Percentiles rank a stretch among this genome's conserved stretches.
Conservation (phyloP, 2,329 filamentous ascomycete genomes). For the Penicillium sp. region DNA sequence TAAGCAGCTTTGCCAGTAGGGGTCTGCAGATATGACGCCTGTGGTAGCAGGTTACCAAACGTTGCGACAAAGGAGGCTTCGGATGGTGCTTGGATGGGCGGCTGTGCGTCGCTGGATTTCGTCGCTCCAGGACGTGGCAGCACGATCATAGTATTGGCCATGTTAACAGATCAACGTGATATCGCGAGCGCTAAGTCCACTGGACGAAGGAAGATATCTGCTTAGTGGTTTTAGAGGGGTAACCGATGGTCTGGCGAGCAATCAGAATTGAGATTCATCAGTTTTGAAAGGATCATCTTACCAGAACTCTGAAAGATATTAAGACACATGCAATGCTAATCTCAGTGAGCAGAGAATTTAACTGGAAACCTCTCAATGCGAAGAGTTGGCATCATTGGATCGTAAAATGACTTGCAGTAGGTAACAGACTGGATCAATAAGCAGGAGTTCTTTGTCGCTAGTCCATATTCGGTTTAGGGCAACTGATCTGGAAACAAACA, state of each 20-base stretch:
- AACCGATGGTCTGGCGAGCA: neutral
- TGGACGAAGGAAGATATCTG: neutral
- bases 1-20: constrained; percentile 21
- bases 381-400: neutral
- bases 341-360: neutral
- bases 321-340: too few relatives aligned
- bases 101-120: neutral
- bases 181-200: neutral
- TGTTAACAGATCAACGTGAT: constrained; percentile 2
- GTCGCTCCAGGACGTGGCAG: constrained; percentile 23
- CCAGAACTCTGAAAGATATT: neutral
- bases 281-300: neutral
- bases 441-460: neutral
- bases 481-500: neutral
- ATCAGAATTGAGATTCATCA: neutral
- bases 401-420: neutral
- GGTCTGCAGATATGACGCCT: constrained; percentile 25
- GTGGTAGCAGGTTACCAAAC: constrained; percentile 26
- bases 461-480: neutral
- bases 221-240: neutral
- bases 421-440: neutral
- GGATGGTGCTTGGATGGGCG: constrained; percentile 24
- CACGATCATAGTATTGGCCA: constrained; percentile 16
- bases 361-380: neutral
- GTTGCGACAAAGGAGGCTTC: constrained; percentile 24